Base-by-base conservation (phyloP, 805 yeast species). In the Candida piceae region DNA sequence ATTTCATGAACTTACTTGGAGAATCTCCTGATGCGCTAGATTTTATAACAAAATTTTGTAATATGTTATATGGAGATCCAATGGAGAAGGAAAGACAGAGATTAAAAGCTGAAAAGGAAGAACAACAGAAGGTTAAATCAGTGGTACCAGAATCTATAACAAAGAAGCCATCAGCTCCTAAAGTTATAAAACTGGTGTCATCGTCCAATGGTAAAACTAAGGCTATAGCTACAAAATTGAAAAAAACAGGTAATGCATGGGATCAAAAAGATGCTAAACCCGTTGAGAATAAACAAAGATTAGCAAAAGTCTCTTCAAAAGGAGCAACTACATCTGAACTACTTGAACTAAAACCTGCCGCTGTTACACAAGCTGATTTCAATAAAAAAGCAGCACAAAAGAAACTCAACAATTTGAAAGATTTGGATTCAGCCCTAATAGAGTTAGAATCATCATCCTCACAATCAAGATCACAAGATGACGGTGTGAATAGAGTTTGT, bases 1-100 rank as follows among this genome's bases (percentile, higher is more conserved):
- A 81, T 53, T 73, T 80, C 49, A 52, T 70, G 11, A 74, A 76
- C 31, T 53, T 79, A 13, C 54, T 78, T 11, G 85, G 85, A 6
- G 77, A 77, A 37, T 67, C 77, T 11, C 74, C 76, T 19, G 75
- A 63, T 29, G 66, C 80, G 2, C 52, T 72, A 24, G 58, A 64
- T 13, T 74, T 78, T 45, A 63, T 76, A 1, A 48, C 67, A 1
- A 63, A 57, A 21, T 74, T 77, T 46, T 55, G 69, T 12, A 54
- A 62, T 17, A 57, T 66, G 55, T 54, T 68, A 32, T 54, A 56
- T 33, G 67, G 66, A 17, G 60, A 51, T 22, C 37, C 41, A 52
- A 46, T 12, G 35, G 40, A 20, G 36, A 29, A 20, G 18, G 35
- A 29, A 25, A 16, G 22, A 10, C 15, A 13, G 20, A 26, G 26